These are phyloP conservation scores for Blastobotrys raffinosifermentans DNA, from an alignment of 1,139 yeast species.

Conservation along the genomic window DNA sequence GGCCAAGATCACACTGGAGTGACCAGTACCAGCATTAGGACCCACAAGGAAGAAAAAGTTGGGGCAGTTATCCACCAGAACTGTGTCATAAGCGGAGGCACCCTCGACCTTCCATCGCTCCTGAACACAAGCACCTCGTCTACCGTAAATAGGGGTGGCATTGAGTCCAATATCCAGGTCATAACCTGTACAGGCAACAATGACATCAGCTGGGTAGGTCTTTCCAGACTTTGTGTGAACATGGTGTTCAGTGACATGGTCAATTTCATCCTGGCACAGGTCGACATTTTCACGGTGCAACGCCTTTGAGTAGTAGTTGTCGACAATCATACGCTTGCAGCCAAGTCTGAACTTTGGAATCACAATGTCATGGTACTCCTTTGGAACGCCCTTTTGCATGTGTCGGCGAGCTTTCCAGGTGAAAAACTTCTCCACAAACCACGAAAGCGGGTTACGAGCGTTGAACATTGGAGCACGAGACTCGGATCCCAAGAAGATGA, in stretches of 20 bases:
- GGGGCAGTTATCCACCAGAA: slow-evolving; percentile 14
- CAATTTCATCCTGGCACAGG: slow-evolving; percentile 20
- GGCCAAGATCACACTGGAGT: slow-evolving; percentile 16
- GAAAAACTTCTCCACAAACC: slow-evolving; percentile 3
- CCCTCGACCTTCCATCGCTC: slow-evolving; percentile 14
- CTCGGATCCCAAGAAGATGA: slow-evolving; percentile 7
- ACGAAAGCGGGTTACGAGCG: slow-evolving; percentile 6
- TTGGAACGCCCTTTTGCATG: slow-evolving; percentile 17
- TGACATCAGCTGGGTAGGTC: slow-evolving; percentile 24
- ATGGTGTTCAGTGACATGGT: slow-evolving; percentile 20
- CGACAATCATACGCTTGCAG: slow-evolving; percentile 27
- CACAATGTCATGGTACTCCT: slow-evolving; percentile 19
- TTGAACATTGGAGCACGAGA: slow-evolving; percentile 11
- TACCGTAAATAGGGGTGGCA: slow-evolving; percentile 11
- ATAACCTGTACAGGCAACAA: slow-evolving; percentile 30
- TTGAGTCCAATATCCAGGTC: slow-evolving; percentile 7
- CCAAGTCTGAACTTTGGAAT: slow-evolving; percentile 26
- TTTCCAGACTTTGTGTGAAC: slow-evolving; percentile 20
- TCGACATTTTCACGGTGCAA: slow-evolving; percentile 23
- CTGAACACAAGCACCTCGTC: slow-evolving; percentile 7
- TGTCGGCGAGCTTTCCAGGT: slow-evolving; percentile 10
- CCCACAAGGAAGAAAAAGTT: slow-evolving; percentile 14
- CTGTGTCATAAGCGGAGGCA: slow-evolving; percentile 14
- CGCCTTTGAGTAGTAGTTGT: slow-evolving; percentile 23
- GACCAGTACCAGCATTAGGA: slow-evolving; percentile 16